Percentiles rank a stretch among this genome's conserved stretches.
phyloP scores from a whole-genome alignment of 768 basidiomycete species.

The Rhodotorula paludigena region DNA sequence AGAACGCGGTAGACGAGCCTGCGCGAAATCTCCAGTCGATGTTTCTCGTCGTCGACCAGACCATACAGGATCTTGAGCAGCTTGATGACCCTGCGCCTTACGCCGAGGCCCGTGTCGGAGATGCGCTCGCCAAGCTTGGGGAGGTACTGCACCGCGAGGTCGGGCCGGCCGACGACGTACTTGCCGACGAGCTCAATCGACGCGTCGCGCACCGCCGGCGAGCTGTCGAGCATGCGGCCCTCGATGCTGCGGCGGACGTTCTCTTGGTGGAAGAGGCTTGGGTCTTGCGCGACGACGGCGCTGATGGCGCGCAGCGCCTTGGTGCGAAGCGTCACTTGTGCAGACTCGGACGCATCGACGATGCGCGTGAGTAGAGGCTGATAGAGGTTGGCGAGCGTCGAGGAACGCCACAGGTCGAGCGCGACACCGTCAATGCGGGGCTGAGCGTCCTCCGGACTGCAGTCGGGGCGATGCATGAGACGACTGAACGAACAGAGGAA shows the following conservation, averaged over 20 bases:
- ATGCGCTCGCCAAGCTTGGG: constrained; percentile 81
- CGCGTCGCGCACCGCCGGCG: constrained; percentile 90
- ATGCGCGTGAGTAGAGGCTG: constrained; percentile 76
- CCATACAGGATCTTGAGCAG: constrained; percentile 75
- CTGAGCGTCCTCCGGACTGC: constrained; percentile 67
- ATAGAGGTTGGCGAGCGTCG: constrained; percentile 72
- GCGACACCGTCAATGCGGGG: constrained; percentile 63
- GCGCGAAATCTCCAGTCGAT: constrained; percentile 72
- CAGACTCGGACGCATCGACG: constrained; percentile 71
- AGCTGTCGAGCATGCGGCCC: constrained; percentile 80
- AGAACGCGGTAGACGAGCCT: constrained; percentile 75
- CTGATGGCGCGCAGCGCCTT: constrained; percentile 87
- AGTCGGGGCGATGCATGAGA: not conserved
- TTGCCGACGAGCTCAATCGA: constrained; percentile 97
- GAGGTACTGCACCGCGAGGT: constrained; percentile 86
- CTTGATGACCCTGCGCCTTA: constrained; percentile 94
- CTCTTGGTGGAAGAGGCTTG: constrained; percentile 67
- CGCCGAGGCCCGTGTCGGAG: constrained; percentile 85
- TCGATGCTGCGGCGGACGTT: constrained; percentile 83
- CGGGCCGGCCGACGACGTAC: constrained; percentile 83
- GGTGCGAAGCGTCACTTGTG: constrained; percentile 84
- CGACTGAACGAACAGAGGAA: not conserved
- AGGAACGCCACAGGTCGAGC: constrained; percentile 70
- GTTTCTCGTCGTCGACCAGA: constrained; percentile 58
- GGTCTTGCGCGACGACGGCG: constrained; percentile 82